These are phyloP conservation scores for Huntiella savannae DNA, from an alignment of 2,329 filamentous ascomycete species.

Conservation along the genomic window DNA sequence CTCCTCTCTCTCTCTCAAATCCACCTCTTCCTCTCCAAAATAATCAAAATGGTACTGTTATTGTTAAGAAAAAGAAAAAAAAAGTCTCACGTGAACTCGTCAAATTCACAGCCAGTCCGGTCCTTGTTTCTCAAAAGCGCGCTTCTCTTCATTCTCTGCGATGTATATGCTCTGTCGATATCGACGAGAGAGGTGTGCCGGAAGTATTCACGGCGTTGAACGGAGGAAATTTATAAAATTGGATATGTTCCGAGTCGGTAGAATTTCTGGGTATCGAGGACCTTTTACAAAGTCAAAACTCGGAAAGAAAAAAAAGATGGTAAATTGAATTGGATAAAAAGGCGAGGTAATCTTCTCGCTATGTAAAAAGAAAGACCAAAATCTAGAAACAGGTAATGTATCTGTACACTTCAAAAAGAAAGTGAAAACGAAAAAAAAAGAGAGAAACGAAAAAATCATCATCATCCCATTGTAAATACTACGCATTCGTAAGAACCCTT, in stretches of 20 bases:
- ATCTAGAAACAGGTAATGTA: neutral
- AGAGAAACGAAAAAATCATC: neutral
- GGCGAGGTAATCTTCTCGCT: neutral
- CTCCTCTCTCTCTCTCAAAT: no score
- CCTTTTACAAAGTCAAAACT: neutral
- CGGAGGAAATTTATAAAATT: neutral
- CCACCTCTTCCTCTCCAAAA: no score
- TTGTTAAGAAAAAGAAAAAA: neutral
- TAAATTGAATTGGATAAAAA: neutral
- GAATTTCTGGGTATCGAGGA: no score
- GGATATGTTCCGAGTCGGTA: neutral
- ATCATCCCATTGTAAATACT: neutral
- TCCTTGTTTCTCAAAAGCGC: slow-evolving; percentile 12
- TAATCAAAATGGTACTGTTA: no score
- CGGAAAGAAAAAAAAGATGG: no score
- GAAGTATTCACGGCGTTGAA: slow-evolving; percentile 1
- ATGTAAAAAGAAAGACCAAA: neutral
- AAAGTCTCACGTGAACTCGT: slow-evolving; percentile 12
- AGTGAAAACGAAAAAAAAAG: neutral
- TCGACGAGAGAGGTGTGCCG: neutral
- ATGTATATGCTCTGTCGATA: neutral
- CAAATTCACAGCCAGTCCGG: slow-evolving; percentile 12
- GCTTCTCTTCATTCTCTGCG: slow-evolving; percentile 12
- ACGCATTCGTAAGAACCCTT: neutral
- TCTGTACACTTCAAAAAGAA: neutral